Evolutionary conservation across 345 rosid genomes (phyloP), one percentile per base, ranked within the genome.

Genomic region (Atalantia buxifolia): DNA sequence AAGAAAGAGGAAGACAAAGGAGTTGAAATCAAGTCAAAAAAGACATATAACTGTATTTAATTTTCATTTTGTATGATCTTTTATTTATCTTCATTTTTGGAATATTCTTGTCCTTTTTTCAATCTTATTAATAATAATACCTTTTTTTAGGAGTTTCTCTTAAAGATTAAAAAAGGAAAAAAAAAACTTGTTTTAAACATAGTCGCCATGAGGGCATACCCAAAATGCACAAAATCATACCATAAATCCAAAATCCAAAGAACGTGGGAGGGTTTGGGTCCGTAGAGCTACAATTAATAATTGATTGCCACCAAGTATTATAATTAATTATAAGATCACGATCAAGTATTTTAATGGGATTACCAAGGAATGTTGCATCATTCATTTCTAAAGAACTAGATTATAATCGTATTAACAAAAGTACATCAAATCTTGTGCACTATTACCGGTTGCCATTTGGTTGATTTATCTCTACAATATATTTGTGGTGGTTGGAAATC

Each of bases 281-380:
- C 38, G 30, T 38, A 3, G 9, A 3, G n/a, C 3, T 48, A 64
- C 33, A 40, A 55, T 36, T 24, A 76, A 71, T 63, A 80, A 75
- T 62, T 53, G 48, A 70, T 50, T 35, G 7, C 4, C 53, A 62
- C 3, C 6, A 18, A 27, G 50, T 42, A 42, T 42, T 25, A 31
- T 69, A 25, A 40, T 74, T 73, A 76, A 67, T 77, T 70, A 74
- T 45, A 71, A 65, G 76, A 76, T 81, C 33, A 72, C 57, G 75
- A 80, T 80, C 75, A 30, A 38, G 13, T 72, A 81, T 65, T 25
- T 56, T 71, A 66, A 62, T 68, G 74, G 72, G 25, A 66, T 40
- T 42, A 4, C 48, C 27, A 9, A 56, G 65, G 82, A 84, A 81
- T 81, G 84, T 84, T 81, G 71, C 22, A 66, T 53, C 40, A 68